phyloP scores from a whole-genome alignment of 192 early-diverging fungal species.

The Linnemannia elongata region DNA sequence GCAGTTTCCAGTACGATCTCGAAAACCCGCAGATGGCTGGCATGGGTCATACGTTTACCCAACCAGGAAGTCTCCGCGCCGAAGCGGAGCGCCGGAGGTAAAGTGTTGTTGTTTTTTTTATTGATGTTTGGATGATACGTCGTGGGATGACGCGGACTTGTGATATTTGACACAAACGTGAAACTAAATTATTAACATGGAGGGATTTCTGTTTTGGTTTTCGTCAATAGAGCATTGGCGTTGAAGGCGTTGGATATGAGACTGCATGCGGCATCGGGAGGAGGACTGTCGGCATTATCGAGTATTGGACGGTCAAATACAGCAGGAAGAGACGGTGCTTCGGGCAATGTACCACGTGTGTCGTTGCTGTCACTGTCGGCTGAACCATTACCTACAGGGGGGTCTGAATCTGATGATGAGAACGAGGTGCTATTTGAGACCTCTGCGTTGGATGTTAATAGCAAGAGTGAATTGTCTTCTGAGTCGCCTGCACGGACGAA shows the following conservation, averaged over 20 bases:
- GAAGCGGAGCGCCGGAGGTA: constrained; percentile 80
- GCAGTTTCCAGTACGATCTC: constrained; percentile 58
- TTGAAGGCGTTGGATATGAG: constrained; percentile 75
- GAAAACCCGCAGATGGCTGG: constrained; percentile 56
- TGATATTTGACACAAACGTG: no score
- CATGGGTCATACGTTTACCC: constrained; percentile 53
- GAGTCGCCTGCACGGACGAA: background rate
- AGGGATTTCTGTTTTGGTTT: background rate
- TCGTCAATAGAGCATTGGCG: constrained; percentile 68
- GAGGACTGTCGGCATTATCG: background rate
- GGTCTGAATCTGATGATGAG: constrained; percentile 13
- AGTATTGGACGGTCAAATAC: background rate
- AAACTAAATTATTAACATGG: no score
- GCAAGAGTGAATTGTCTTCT: background rate
- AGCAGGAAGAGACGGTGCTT: background rate
- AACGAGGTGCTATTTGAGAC: constrained; percentile 30
- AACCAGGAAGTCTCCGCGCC: constrained; percentile 66
- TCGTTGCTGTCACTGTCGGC: constrained; percentile 33
- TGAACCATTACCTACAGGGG: constrained; percentile 18
- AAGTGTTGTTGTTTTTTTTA: no score
- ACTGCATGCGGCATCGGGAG: constrained; percentile 55
- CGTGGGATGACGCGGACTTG: no score
- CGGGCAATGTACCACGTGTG: constrained; percentile 14
- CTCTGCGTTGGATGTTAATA: constrained; percentile 10
- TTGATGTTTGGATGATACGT: no score